Conservation (phyloP, 768 basidiomycete species). For the Lactarius hengduanensis region DNA sequence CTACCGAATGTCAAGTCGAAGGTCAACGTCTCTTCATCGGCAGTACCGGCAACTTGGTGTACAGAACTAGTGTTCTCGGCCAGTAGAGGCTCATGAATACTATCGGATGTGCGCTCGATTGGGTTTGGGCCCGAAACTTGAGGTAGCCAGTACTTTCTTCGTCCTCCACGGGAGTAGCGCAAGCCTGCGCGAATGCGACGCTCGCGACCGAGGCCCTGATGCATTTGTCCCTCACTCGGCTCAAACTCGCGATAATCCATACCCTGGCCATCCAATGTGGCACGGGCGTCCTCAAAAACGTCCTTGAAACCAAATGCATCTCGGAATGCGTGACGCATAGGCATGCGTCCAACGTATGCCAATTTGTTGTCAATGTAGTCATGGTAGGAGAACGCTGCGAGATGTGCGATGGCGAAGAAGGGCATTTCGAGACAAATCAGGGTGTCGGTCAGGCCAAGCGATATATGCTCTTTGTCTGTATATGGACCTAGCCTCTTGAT, state of each 20-base stretch:
- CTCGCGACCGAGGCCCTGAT: slow-evolving; percentile 84
- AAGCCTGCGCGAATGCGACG: slow-evolving; percentile 88
- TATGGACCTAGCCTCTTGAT: slow-evolving; percentile 85
- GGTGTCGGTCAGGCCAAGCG: slow-evolving; percentile 84
- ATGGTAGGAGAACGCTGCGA: slow-evolving; percentile 89
- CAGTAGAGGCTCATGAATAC: slow-evolving; percentile 72
- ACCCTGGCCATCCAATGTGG: slow-evolving; percentile 81
- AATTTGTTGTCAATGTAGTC: slow-evolving; percentile 74
- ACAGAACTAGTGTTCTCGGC: slow-evolving; percentile 58
- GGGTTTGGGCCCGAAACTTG: slow-evolving; percentile 48
- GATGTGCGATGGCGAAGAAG: slow-evolving; percentile 90
- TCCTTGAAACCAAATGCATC: slow-evolving; percentile 89
- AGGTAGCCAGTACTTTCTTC: slow-evolving; percentile 94
- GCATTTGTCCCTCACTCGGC: slow-evolving; percentile 90
- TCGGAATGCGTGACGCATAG: slow-evolving; percentile 78
- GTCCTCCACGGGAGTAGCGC: slow-evolving; percentile 88
- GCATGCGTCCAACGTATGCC: slow-evolving; percentile 83
- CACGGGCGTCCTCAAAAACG: slow-evolving; percentile 79
- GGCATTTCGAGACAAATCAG: slow-evolving; percentile 98
- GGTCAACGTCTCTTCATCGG: slow-evolving; percentile 47
- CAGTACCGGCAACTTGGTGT: slow-evolving; percentile 65
- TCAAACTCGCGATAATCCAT: slow-evolving; percentile 98
- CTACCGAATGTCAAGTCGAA: slow-evolving; percentile 68
- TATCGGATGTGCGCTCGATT: slow-evolving; percentile 43
- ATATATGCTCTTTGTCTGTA: slow-evolving; percentile 85